Evolutionary conservation across 768 basidiomycete species (phyloP).

Genomic region (Neoboletus subvelutipes): DNA sequence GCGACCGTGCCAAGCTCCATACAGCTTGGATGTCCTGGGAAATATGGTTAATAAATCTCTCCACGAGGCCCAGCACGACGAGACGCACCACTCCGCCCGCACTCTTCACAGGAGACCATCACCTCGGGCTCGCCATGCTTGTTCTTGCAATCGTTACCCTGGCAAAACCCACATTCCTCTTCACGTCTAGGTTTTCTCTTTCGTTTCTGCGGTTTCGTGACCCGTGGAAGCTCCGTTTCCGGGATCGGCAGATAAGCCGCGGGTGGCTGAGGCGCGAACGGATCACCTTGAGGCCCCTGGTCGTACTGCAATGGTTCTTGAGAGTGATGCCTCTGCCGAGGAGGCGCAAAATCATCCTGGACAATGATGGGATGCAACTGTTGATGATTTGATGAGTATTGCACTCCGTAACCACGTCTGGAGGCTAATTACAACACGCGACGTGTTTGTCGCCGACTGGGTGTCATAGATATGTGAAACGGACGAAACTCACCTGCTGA

Average conservation of each 20-base stretch:
- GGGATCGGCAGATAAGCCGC: slow-evolving; percentile 52
- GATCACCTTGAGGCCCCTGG: slow-evolving; percentile 79
- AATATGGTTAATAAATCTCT: background rate
- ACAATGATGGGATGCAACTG: slow-evolving; percentile 29
- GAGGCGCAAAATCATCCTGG: slow-evolving; percentile 29
- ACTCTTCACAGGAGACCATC: slow-evolving; percentile 79
- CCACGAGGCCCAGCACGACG: background rate
- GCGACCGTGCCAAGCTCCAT: slow-evolving; percentile 61
- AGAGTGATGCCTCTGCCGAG: slow-evolving; percentile 24
- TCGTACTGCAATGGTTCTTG: slow-evolving; percentile 53
- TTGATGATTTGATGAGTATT: slow-evolving; percentile 19
- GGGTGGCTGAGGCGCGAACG: slow-evolving; percentile 68
- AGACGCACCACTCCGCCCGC: slow-evolving; percentile 75
- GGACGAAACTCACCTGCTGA: slow-evolving; percentile 40
- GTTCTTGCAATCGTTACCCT: slow-evolving; percentile 61
- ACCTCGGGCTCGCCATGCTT: slow-evolving; percentile 54
- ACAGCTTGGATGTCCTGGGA: slow-evolving; percentile 83
- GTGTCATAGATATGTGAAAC: slow-evolving; percentile 17
- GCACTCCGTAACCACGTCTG: slow-evolving; percentile 18
- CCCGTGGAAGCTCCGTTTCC: slow-evolving; percentile 41
- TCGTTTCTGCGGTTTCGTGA: slow-evolving; percentile 47
- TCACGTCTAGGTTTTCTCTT: slow-evolving; percentile 52
- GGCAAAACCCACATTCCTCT: slow-evolving; percentile 76
- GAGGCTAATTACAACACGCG: slow-evolving; percentile 57
- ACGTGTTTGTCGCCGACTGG: slow-evolving; percentile 52